Evolutionary conservation across 345 rosid genomes (phyloP), one percentile per base, ranked within the genome.

Genomic region (Draba incana): DNA sequence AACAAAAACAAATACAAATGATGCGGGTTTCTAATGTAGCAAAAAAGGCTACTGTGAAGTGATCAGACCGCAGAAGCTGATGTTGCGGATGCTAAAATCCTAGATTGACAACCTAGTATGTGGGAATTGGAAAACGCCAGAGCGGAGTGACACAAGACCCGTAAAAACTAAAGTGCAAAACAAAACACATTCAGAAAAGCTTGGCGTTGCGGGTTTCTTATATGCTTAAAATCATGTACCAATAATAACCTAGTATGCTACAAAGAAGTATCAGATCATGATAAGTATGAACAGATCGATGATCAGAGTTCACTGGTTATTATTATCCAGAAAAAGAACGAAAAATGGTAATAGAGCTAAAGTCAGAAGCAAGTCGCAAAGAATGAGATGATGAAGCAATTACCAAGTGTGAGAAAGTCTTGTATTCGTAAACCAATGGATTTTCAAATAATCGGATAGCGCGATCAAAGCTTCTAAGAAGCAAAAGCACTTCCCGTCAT

Each of bases 231-330:
- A 6, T 6, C 37, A 6, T 6, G 8, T 35, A 35, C 39, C 8
- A 55, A 42, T 10, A 42, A 62, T 10, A 42, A 62, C 39, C 55
- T 62, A 42, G 55, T 68, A 14, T 24, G 43, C 68, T 52, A 37
- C 49, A 54, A 20, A 53, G 57, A 50, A 46, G 2, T 62, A 10
- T 6, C 23, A n/a, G 58, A 53, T 71, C 57, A 54, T 30, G 60
- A 59, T 25, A 48, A 27, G 54, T 14, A 66, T 10, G 30, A 35
- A 25, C 14, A 25, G 7, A 38, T 3, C 48, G 10, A 71, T 38
- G 56, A 20, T 46, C 24, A 54, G 8, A 63, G 35, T 27, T 54
- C 14, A 20, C 0, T 3, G 48, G 14, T 20, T 20, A 20, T 8
- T 16, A 8, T 46, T n/a, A 35, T 11, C 33, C 10, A 5, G 43